Percentiles rank a stretch among this genome's conserved stretches.
These are phyloP conservation scores for Blastocystis hominis DNA, from an alignment of 352 stramenopile genomes.

Conservation along the genomic window DNA sequence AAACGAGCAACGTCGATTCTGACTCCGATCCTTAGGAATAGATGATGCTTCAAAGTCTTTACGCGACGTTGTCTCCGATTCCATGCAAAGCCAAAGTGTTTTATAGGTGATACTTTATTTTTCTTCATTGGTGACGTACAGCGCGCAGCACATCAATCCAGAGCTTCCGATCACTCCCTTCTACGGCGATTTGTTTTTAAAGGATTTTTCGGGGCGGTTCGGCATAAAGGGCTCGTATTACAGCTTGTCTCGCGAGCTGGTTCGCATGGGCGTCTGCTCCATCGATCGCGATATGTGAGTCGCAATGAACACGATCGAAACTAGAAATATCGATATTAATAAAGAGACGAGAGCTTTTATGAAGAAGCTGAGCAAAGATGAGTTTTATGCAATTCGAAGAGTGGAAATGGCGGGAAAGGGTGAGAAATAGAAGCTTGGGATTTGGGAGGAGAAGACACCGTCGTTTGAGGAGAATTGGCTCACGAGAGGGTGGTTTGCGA, in stretches of 20 bases:
- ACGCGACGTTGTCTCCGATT: background rate
- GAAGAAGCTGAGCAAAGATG: slow-evolving; percentile 11
- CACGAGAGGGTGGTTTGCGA: slow-evolving; percentile 15
- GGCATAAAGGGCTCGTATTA: background rate
- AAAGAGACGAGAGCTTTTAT: slow-evolving; percentile 18
- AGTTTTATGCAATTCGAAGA: slow-evolving; percentile 35
- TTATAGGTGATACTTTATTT: background rate
- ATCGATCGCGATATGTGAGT: slow-evolving; percentile 19
- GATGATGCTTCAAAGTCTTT: background rate
- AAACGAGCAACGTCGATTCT: background rate
- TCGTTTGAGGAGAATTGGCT: slow-evolving; percentile 23
- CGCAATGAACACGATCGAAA: background rate
- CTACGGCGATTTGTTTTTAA: slow-evolving; percentile 22
- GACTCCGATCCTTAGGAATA: background rate
- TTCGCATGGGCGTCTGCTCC: slow-evolving; percentile 29
- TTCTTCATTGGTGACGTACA: background rate
- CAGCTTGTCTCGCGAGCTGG: background rate
- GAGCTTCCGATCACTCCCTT: background rate
- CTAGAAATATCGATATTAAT: slow-evolving; percentile 35
- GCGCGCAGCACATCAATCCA: background rate
- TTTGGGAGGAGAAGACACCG: slow-evolving; percentile 27
- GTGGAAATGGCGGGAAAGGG: background rate
- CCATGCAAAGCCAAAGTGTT: background rate
- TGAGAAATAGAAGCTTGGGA: slow-evolving; percentile 25
- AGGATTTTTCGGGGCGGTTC: background rate